Conservation (phyloP, 2,329 filamentous ascomycete species). For the Exophiala xenobiotica region DNA sequence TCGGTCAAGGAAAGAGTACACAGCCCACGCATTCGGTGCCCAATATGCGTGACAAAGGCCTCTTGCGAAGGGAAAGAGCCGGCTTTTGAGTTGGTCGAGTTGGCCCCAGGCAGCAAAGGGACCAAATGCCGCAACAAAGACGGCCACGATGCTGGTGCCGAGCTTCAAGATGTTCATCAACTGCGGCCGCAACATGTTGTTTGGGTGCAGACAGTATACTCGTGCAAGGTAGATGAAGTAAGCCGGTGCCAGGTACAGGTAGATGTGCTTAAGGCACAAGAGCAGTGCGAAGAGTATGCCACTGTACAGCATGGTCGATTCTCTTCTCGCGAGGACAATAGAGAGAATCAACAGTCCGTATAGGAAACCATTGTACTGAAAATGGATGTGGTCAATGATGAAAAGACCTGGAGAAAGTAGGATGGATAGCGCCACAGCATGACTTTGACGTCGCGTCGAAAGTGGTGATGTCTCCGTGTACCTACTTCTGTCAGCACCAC, state of each 20-base stretch:
- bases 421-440: slow-evolving; percentile 84
- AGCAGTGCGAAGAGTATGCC: slow-evolving; percentile 81
- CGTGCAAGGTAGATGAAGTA: slow-evolving; percentile 95
- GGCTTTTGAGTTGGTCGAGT: slow-evolving; percentile 75
- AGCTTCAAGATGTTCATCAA: slow-evolving; percentile 82
- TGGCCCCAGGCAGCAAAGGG: slow-evolving; percentile 82
- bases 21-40: slow-evolving; percentile 95
- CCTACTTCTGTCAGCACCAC: slow-evolving; percentile 34
- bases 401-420: slow-evolving; percentile 87
- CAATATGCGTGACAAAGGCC: slow-evolving; percentile 97
- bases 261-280: slow-evolving; percentile 96
- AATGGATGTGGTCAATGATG: slow-evolving; percentile 98
- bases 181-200: slow-evolving; percentile 64
- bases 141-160: slow-evolving; percentile 65
- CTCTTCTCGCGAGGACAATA: slow-evolving; percentile 74
- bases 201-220: slow-evolving; percentile 78
- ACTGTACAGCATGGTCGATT: slow-evolving; percentile 71
- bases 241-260: slow-evolving; percentile 90
- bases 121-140: slow-evolving; percentile 81
- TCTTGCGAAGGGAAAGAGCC: slow-evolving; percentile 90
- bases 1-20: slow-evolving; percentile 90
- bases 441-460: slow-evolving; percentile 69
- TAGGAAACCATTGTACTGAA: slow-evolving; percentile 97
- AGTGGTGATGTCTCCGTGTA: slow-evolving; percentile 71
- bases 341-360: slow-evolving; percentile 89